Evolutionary conservation across 2,329 filamentous ascomycete species (phyloP), one percentile per base, ranked within the genome.

Genomic region (Shiraia bambusicola): DNA sequence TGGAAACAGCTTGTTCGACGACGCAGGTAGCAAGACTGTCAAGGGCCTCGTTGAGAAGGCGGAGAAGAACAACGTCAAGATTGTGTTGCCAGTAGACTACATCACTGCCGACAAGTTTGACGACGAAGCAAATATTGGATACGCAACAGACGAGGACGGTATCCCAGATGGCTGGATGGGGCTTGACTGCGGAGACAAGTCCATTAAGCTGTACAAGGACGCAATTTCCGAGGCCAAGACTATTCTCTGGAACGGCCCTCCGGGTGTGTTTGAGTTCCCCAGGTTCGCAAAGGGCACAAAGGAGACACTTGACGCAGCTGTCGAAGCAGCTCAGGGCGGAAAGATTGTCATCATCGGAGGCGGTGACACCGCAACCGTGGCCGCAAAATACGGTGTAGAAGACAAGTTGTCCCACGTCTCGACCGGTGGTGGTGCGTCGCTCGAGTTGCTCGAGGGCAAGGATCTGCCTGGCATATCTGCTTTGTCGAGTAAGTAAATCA

Each of bases 121-220:
- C 71, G 84, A 85, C 67, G 83, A 97, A 64, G 93, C 93, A 56
- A 80, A 85, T 53, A 84, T 80, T 13, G 87, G 88, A 63, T 80
- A 83, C 50, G 92, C 92, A 54, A 91, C 88, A 30, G 93, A 97
- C 70, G 79, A 82, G 62, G 79, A 87, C 17, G 93, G 93, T 54
- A 96, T 98, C 58, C 90, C 91, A 50, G 91, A 97, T 65, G 93
- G 91, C 70, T 97, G 87, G 89, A 91, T 95, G 88, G 93, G 93
- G 68, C 85, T 98, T 34, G 93, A 98, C 76, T 93, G 89, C 68
- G 93, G 93, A 45, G 80, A 86, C 54, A 84, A 96, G 84, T 91
- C 85, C 56, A 79, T 94, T 64, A 82, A 90, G 76, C 81, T 94
- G 42, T 97, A 87, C 84, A 83, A 92, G 78, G 77, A 86, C 67